These are phyloP conservation scores for Aureobasidium sp. DNA, from an alignment of 2,329 filamentous ascomycete genomes.

Conservation along the genomic window DNA sequence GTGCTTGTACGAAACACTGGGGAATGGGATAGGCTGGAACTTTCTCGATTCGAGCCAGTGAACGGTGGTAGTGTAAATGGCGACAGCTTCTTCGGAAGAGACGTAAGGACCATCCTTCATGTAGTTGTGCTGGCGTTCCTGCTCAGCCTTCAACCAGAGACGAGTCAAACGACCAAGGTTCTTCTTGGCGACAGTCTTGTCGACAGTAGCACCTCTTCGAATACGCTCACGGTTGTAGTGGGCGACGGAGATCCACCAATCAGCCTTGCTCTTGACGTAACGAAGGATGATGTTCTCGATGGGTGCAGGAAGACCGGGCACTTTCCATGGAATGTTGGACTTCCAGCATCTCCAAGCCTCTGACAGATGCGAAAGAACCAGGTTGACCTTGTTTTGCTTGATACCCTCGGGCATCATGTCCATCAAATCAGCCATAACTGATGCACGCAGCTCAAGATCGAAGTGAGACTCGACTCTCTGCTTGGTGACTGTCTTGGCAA, in stretches of 20 bases:
- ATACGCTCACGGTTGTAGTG: conserved; percentile 99
- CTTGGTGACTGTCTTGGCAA: conserved; percentile 98
- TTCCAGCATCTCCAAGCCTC: conserved; percentile 99
- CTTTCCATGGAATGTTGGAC: conserved; percentile 99
- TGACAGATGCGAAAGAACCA: conserved; percentile 90
- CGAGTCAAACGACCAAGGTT: conserved; percentile 90
- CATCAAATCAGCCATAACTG: conserved; percentile 98
- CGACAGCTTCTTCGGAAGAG: conserved; percentile 95
- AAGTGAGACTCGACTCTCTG: conserved; percentile 98
- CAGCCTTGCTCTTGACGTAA: conserved; percentile 98
- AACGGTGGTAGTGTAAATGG: conserved; percentile 97
- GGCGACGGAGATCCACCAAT: conserved; percentile 99
- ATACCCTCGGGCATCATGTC: conserved; percentile 99
- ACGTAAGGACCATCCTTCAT: conserved; percentile 99
- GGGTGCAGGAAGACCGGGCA: conserved; percentile 87
- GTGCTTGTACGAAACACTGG: conserved; percentile 98
- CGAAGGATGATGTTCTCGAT: conserved; percentile 98
- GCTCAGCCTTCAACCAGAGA: conserved; percentile 95
- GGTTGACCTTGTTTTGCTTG: conserved; percentile 99
- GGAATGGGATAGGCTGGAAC: conserved; percentile 97
- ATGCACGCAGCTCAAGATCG: conserved; percentile 91
- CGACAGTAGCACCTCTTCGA: conserved; percentile 87
- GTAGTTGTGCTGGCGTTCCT: conserved; percentile 98
- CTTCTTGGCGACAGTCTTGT: conserved; percentile 99
- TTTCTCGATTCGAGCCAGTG: conserved; percentile 98